These are phyloP conservation scores for Sarocladium kiliense DNA, from an alignment of 2,329 filamentous ascomycete genomes.

Conservation along the genomic window DNA sequence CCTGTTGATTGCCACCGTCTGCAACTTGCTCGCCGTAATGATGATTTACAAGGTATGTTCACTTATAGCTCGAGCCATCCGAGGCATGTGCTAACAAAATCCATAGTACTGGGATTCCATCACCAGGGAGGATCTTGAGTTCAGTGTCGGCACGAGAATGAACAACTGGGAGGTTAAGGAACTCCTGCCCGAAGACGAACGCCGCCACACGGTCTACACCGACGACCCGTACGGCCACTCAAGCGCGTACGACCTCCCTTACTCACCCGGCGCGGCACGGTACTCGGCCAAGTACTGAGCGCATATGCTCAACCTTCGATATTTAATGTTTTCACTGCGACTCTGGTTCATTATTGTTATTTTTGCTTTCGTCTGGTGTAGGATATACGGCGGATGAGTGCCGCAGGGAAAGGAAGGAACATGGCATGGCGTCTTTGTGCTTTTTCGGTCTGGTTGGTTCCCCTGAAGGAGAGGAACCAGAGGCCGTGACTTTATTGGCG, in stretches of 20 bases:
- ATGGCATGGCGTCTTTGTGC: conserved; percentile 8
- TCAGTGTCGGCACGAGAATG: conserved; percentile 89
- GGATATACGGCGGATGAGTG: neutral
- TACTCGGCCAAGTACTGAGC: conserved; percentile 42
- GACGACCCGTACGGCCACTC: conserved; percentile 61
- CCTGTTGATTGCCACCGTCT: conserved; percentile 87
- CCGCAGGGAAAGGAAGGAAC: conserved; percentile 1
- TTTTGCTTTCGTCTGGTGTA: conserved; percentile 10
- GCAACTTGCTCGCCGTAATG: conserved; percentile 94
- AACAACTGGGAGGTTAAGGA: conserved; percentile 99
- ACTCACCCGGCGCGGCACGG: conserved; percentile 37
- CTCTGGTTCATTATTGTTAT: conserved; percentile 14
- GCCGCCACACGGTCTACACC: conserved; percentile 65
- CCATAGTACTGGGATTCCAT: conserved; percentile 96
- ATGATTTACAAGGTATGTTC: conserved; percentile 93
- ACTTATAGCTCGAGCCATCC: neutral
- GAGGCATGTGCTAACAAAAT: conserved; percentile 10
- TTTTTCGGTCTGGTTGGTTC: neutral
- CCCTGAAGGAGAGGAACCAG: neutral
- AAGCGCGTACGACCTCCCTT: conserved; percentile 47
- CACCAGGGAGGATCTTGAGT: conserved; percentile 95
- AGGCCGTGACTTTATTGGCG: neutral
- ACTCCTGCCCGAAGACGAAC: conserved; percentile 73
- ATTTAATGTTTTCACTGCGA: neutral
- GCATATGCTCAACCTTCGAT: neutral